These are phyloP conservation scores for Favolaschia claudopus DNA, from an alignment of 768 basidiomycete genomes.

Conservation along the genomic window DNA sequence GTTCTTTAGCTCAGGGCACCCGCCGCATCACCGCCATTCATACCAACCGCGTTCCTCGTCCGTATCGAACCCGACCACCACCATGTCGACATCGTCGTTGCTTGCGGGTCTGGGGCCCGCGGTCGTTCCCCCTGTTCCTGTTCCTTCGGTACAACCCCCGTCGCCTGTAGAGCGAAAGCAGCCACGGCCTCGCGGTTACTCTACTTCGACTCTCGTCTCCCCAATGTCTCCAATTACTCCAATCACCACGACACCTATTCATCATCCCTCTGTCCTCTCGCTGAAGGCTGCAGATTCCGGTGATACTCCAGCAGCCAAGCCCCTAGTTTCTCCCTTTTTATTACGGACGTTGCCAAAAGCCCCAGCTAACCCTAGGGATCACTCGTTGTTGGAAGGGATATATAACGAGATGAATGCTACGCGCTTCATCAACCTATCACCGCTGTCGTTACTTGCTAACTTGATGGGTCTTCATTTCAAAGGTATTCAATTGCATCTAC, in stretches of 20 bases:
- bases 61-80: neutral
- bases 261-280: conserved; percentile 4
- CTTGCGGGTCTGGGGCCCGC: no score
- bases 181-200: conserved; percentile 21
- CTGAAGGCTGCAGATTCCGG: neutral
- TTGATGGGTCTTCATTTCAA: conserved; percentile 66
- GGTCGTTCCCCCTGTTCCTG: no score
- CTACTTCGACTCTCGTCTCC: conserved; percentile 16
- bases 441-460: conserved; percentile 67
- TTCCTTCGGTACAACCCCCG: no score
- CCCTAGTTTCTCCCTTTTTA: conserved; percentile 37
- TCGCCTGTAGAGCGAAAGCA: conserved; percentile 9
- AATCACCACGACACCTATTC: neutral
- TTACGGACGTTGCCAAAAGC: conserved; percentile 46
- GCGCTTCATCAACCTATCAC: conserved; percentile 72
- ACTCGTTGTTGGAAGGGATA: conserved; percentile 66
- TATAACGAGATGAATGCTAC: conserved; percentile 74
- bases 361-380: conserved; percentile 70
- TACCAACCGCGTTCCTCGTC: conserved; percentile 16
- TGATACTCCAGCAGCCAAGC: conserved; percentile 6
- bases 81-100: conserved; percentile 10
- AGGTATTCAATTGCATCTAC: conserved; percentile 46
- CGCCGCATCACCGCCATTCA: conserved; percentile 13
- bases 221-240: no score
- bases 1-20: conserved; percentile 13